phyloP scores from a whole-genome alignment of 805 yeast species.

The Teunomyces lycoperdinae region DNA sequence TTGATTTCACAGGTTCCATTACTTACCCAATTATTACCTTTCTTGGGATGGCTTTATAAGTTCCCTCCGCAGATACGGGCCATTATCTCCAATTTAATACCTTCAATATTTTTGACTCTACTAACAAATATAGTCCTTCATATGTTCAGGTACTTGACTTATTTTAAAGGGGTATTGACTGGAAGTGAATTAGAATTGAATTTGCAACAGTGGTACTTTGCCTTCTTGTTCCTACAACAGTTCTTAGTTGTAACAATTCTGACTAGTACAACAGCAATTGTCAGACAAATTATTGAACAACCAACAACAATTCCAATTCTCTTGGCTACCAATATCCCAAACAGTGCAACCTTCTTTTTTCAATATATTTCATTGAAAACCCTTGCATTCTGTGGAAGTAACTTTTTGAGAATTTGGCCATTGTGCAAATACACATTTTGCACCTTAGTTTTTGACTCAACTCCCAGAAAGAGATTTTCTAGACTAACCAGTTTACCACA shows the following conservation, averaged over 20 bases:
- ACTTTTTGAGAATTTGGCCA: constrained; percentile 57
- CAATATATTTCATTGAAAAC: constrained; percentile 76
- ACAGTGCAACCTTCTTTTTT: constrained; percentile 82
- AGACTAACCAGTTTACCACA: constrained; percentile 43
- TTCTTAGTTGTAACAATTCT: constrained; percentile 83
- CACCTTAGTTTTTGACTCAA: constrained; percentile 40
- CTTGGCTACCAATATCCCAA: constrained; percentile 77
- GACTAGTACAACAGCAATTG: constrained; percentile 65
- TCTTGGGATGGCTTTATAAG: constrained; percentile 50
- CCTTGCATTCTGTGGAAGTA: constrained; percentile 69
- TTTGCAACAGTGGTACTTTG: constrained; percentile 74
- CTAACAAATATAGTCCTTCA: constrained; percentile 62
- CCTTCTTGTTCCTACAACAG: constrained; percentile 76
- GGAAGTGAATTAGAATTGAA: constrained; percentile 65
- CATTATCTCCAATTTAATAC: constrained; percentile 59
- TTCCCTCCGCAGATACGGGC: constrained; percentile 54
- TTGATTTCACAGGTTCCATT: constrained; percentile 72
- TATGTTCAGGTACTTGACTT: constrained; percentile 53
- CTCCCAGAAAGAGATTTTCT: constrained; percentile 59
- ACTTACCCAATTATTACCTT: constrained; percentile 59
- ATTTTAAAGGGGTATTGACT: constrained; percentile 57
- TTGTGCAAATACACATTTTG: constrained; percentile 40
- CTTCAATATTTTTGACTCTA: constrained; percentile 61
- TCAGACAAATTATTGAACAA: constrained; percentile 59
- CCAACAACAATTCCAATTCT: constrained; percentile 73